Percentiles rank a stretch among this genome's conserved stretches.
These are phyloP conservation scores for Beauveria caledonica DNA, from an alignment of 2,329 filamentous ascomycete genomes.

Conservation along the genomic window DNA sequence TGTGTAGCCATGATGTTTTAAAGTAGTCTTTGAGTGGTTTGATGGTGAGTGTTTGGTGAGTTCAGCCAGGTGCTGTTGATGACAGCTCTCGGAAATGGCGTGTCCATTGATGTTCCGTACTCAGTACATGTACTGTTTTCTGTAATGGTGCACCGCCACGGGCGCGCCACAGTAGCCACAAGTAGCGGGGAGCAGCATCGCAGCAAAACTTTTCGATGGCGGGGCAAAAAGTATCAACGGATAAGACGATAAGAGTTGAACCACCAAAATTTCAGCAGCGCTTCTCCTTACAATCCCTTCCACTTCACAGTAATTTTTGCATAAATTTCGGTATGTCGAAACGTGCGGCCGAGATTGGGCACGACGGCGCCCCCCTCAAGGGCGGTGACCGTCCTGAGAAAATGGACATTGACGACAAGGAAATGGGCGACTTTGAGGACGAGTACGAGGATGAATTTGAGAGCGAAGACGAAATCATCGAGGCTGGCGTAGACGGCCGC, in stretches of 20 bases:
- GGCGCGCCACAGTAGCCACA: background rate
- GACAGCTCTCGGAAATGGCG: too few relatives aligned
- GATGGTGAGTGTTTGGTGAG: too few relatives aligned
- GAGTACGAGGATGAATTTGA: slow-evolving; percentile 91
- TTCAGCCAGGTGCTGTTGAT: too few relatives aligned
- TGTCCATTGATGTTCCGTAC: too few relatives aligned
- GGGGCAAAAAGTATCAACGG: slow-evolving; percentile 5
- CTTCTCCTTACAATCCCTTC: background rate
- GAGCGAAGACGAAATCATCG: slow-evolving; percentile 81
- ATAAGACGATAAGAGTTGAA: slow-evolving; percentile 9
- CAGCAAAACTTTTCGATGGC: slow-evolving; percentile 8
- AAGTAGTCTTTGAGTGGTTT: too few relatives aligned
- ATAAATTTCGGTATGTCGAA: slow-evolving; percentile 45
- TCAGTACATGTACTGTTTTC: too few relatives aligned
- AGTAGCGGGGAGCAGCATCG: background rate
- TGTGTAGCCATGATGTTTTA: background rate
- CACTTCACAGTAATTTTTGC: background rate
- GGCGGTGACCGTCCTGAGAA: slow-evolving; percentile 52
- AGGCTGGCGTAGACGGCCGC: slow-evolving; percentile 87
- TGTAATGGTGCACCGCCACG: slow-evolving; percentile 3
- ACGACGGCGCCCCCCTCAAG: slow-evolving; percentile 46
- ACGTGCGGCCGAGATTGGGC: slow-evolving; percentile 43
- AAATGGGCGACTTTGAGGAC: slow-evolving; percentile 82
- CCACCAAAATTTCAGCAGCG: background rate
- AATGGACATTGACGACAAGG: slow-evolving; percentile 58